A percentile compares a stretch with the other conserved stretches of the same genome.
Evolutionary conservation across 73 alveolate species (phyloP).

Genomic region (Loxodes magnus): DNA sequence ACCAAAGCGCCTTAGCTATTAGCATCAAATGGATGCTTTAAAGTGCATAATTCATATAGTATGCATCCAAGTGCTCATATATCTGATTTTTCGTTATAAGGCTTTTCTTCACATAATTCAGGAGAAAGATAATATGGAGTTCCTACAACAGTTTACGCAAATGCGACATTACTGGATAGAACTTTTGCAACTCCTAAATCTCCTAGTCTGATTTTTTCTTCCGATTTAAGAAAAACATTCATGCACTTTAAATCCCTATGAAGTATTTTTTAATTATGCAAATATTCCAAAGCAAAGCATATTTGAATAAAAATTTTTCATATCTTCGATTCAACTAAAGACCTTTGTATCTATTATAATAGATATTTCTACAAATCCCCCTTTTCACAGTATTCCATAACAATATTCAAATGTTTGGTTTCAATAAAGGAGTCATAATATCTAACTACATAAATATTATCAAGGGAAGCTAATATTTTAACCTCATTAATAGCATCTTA

Average conservation of each 20-base stretch:
- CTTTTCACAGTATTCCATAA: constrained; percentile 68
- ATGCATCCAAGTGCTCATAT: constrained; percentile 85
- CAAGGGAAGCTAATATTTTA: constrained; percentile 31
- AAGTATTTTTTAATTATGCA: constrained; percentile 46
- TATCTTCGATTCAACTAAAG: constrained; percentile 8
- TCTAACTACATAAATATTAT: constrained; percentile 48
- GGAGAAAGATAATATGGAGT: constrained; percentile 73
- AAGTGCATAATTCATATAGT: constrained; percentile 83
- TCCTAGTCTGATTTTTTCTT: constrained; percentile 41
- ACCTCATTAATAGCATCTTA: constrained; percentile 59
- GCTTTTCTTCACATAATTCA: constrained; percentile 72
- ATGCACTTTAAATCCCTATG: constrained; percentile 60
- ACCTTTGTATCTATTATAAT: constrained; percentile 17
- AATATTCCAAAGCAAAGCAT: constrained; percentile 20
- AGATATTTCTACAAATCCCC: constrained; percentile 49
- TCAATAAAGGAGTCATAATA: constrained; percentile 59
- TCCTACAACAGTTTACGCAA: constrained; percentile 69
- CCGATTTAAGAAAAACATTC: constrained; percentile 36
- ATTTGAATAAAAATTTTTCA: constrained; percentile 17
- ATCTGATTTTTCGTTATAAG: constrained; percentile 59
- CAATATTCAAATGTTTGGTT: constrained; percentile 35
- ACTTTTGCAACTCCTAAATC: constrained; percentile 61
- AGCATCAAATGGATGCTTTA: constrained; percentile 89
- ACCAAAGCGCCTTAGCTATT: constrained; percentile 79
- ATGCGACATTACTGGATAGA: constrained; percentile 29